A percentile compares a stretch with the other conserved stretches of the same genome.
phyloP scores from a whole-genome alignment of 192 early-diverging fungal genomes.

The Backusella psychrophila region DNA sequence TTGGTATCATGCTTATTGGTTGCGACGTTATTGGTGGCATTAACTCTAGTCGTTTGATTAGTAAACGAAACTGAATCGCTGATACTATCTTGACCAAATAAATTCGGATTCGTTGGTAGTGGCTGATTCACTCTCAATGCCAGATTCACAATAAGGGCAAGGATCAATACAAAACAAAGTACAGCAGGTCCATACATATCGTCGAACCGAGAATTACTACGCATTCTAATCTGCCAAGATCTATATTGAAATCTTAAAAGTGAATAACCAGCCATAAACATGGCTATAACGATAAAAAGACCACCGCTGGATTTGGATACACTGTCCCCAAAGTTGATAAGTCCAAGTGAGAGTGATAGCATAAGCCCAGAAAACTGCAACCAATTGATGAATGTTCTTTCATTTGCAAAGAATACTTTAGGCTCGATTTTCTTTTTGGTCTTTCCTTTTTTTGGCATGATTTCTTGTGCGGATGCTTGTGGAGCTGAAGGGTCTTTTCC shows the following conservation, averaged over 20 bases:
- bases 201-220: conserved; percentile 14
- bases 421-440: conserved; percentile 34
- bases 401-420: conserved; percentile 88
- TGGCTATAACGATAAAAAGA: conserved; percentile 27
- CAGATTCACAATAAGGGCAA: conserved; percentile 31
- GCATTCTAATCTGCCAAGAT: conserved; percentile 26
- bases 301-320: conserved; percentile 13
- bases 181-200: conserved; percentile 33
- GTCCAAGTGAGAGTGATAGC: conserved; percentile 59
- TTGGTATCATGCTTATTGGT: background rate
- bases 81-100: conserved; percentile 2
- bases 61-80: background rate
- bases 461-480: conserved; percentile 12
- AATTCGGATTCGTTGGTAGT: background rate
- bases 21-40: background rate
- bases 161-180: conserved; percentile 30
- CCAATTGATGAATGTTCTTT: conserved; percentile 84
- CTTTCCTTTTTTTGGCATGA: conserved; percentile 8
- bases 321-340: conserved; percentile 61
- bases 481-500: conserved; percentile 7
- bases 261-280: conserved; percentile 26
- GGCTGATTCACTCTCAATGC: conserved; percentile 14
- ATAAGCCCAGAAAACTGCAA: conserved; percentile 66
- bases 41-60: background rate
- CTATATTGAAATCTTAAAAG: conserved; percentile 27